Evolutionary conservation across 1,284 basidiomycete species (phyloP).

Genomic region (Apiotrichum montevideense): DNA sequence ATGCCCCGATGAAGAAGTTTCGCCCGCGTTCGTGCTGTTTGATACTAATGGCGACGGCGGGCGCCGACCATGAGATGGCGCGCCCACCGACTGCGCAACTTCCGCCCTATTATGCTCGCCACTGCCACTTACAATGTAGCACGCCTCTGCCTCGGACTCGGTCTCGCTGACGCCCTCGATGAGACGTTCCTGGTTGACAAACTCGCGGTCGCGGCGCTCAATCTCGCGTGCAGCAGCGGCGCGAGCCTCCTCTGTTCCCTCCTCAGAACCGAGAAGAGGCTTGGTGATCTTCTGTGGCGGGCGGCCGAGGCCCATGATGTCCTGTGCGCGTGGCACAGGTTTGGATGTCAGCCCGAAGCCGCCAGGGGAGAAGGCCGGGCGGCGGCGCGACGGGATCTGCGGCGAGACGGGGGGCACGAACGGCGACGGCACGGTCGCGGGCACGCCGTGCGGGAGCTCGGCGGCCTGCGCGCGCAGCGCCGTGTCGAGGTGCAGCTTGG

Average conservation of each 20-base stretch:
- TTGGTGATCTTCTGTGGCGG: neutral
- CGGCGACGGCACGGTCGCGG: constrained; percentile 7
- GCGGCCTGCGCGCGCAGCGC: constrained; percentile 11
- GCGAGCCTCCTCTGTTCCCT: constrained; percentile 1
- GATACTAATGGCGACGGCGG: no score
- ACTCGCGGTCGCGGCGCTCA: constrained; percentile 21
- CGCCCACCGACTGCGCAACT: no score
- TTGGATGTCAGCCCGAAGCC: constrained; percentile 40
- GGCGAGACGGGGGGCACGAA: constrained; percentile 31
- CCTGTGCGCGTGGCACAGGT: constrained; percentile 17
- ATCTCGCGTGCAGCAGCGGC: constrained; percentile 17
- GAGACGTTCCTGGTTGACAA: constrained; percentile 19
- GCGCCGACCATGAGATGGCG: no score
- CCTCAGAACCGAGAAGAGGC: neutral
- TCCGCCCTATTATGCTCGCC: no score
- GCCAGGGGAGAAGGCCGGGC: constrained; percentile 42
- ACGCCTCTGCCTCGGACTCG: constrained; percentile 43
- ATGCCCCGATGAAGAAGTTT: no score
- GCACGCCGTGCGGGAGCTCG: neutral
- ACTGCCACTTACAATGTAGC: constrained; percentile 41
- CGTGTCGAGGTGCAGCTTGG: constrained; percentile 18
- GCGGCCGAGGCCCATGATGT: constrained; percentile 6
- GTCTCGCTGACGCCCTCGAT: constrained; percentile 23
- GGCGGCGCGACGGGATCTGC: constrained; percentile 35
- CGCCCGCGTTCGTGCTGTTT: no score